Base-by-base conservation (phyloP, 805 yeast genomes). In the Metschnikowia corniflorae region DNA sequence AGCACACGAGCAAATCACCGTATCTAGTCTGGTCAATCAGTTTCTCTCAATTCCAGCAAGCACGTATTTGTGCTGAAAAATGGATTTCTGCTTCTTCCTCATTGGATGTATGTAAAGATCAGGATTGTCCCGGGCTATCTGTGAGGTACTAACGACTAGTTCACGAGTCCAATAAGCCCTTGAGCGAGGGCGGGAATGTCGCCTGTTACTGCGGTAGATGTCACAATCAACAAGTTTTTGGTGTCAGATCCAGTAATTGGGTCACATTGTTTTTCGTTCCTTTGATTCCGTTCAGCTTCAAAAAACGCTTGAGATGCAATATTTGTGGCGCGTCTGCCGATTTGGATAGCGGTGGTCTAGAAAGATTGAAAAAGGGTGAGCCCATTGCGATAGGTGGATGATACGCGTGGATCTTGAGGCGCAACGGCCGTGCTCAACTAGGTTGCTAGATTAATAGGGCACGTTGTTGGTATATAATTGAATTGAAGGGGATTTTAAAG, bases 201-300 rank as follows among this genome's bases (percentile, higher is more conserved):
- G 41, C 46, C 6, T 47, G 51, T 24, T 70, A 68, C 41, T 78
- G 85, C 49, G 77, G 79, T 14, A 68, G 74, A 42, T 78, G 85
- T 45, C 80, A 77, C 48, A 78, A 78, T 51, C 63, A 65, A 39
- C 62, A 75, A 18, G 83, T 76, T 3, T 55, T 60, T 35, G 77
- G 81, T 0, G 61, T 75, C 7, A 70, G 76, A 43, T 62, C 77
- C 30, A 70, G 68, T 44, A 75, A 77, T 47, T 73, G 76, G 51
- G 64, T 78, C 16, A 40, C 55, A 2, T 30, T 50, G 9, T 51
- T 52, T 31, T 44, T 47, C 33, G 29, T 41, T 26, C 43, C 57
- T 3, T 44, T 42, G 8, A 39, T 49, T 6, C 49, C 53, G 9
- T 46, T 43, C 30, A 29, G 41, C 25, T 48, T 48, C 25, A 21